Conservation (phyloP, 345 rosid species). For the Populus euphratica region DNA sequence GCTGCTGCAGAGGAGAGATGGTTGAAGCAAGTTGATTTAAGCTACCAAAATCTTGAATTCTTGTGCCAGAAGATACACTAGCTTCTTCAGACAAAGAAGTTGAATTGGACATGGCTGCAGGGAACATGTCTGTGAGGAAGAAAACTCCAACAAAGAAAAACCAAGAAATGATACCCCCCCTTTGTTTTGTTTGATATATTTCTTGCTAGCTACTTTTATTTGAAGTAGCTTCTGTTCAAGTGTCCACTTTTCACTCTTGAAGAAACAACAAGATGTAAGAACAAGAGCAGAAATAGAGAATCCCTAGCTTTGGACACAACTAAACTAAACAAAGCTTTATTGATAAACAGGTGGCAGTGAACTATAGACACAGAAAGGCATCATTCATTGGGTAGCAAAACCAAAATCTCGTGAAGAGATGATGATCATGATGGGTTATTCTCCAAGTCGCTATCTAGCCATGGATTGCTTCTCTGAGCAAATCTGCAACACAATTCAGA, state of each 20-base stretch:
- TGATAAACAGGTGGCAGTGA: constrained; percentile 40
- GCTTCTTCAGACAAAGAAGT: constrained; percentile 67
- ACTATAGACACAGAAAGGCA: constrained; percentile 56
- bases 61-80: constrained; percentile 59
- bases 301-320: constrained; percentile 44
- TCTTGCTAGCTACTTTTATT: background rate
- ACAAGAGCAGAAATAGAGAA: constrained; percentile 27
- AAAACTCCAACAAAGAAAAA: constrained; percentile 47
- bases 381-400: constrained; percentile 59
- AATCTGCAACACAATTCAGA: constrained; percentile 39
- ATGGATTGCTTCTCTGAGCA: constrained; percentile 48
- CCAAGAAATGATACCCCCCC: constrained; percentile 13
- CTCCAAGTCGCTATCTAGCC: constrained; percentile 65
- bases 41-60: constrained; percentile 46
- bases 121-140: constrained; percentile 53
- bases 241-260: constrained; percentile 20
- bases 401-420: constrained; percentile 58
- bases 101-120: constrained; percentile 54
- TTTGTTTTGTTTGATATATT: constrained; percentile 19
- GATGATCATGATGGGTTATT: constrained; percentile 62
- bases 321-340: constrained; percentile 40
- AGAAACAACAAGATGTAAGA: constrained; percentile 20
- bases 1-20: constrained; percentile 31
- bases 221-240: constrained; percentile 11
- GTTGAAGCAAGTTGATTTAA: constrained; percentile 38